Evolutionary conservation across 1,284 basidiomycete genomes (phyloP).

Genomic region (Vanrija humicola): DNA sequence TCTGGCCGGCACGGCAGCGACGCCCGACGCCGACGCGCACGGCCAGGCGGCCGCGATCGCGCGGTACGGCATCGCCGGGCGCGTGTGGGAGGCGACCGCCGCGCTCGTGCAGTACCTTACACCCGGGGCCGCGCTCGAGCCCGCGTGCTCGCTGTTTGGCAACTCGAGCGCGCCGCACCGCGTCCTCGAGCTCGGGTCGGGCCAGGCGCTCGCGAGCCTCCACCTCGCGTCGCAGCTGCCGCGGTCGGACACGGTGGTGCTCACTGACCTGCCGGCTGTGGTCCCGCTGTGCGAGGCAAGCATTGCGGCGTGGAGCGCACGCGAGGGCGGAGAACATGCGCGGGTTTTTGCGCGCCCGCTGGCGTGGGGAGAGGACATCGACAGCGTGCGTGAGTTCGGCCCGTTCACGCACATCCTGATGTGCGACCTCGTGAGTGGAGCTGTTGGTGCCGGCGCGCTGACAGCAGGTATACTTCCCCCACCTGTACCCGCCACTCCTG

Average conservation of each 20-base stretch:
- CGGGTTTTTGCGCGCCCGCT: conserved; percentile 27
- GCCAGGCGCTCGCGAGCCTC: conserved; percentile 41
- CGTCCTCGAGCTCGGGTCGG: conserved; percentile 44
- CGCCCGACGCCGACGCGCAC: conserved; percentile 13
- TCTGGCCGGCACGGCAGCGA: conserved; percentile 10
- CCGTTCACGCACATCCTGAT: conserved; percentile 42
- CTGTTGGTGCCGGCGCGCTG: background rate
- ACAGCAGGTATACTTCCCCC: conserved; percentile 45
- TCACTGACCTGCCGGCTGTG: conserved; percentile 44
- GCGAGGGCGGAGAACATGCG: conserved; percentile 9
- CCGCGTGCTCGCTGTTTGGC: conserved; percentile 37
- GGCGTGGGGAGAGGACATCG: conserved; percentile 36
- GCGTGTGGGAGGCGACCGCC: conserved; percentile 45
- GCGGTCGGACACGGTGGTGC: conserved; percentile 24
- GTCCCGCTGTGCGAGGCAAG: conserved; percentile 36
- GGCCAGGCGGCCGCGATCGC: conserved; percentile 34
- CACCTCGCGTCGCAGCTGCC: conserved; percentile 33
- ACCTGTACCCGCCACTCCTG: conserved; percentile 42
- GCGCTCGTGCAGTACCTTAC: conserved; percentile 42
- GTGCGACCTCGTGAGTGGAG: conserved; percentile 41
- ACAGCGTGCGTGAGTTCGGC: conserved; percentile 11
- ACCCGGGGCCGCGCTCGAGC: conserved; percentile 24
- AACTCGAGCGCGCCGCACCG: conserved; percentile 5
- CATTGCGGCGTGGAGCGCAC: conserved; percentile 17
- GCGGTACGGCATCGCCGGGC: conserved; percentile 45